phyloP scores from a whole-genome alignment of 163 green algal species.

The Scenedesmus sp. region DNA sequence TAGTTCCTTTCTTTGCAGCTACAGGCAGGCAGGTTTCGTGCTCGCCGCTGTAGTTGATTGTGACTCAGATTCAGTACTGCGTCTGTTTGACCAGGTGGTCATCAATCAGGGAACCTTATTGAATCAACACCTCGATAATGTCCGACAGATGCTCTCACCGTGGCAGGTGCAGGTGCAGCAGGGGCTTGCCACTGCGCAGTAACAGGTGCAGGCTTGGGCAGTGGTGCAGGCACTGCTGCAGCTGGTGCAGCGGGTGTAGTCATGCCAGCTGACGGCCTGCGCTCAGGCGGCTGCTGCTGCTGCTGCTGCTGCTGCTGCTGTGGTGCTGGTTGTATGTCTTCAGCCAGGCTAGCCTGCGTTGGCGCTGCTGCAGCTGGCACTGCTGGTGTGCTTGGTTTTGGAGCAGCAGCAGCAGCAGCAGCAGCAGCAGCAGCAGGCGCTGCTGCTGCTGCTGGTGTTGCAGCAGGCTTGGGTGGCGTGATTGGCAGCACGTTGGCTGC shows the following conservation, averaged over 20 bases:
- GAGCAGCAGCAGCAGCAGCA: not conserved
- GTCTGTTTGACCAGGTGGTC: too few species aligned
- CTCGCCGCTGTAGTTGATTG: too few species aligned
- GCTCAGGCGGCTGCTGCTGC: not conserved
- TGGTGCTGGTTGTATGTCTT: not conserved
- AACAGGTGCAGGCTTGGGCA: not conserved
- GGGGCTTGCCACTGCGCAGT: not conserved
- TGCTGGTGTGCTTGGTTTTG: not conserved
- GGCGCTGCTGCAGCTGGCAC: not conserved
- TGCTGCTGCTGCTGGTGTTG: not conserved
- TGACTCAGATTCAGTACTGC: too few species aligned
- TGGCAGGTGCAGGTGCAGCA: not conserved
- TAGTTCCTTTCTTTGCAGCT: too few species aligned
- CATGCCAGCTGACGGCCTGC: not conserved
- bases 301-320: not conserved
- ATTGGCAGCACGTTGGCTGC: not conserved
- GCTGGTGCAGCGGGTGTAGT: not conserved
- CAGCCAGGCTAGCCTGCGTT: not conserved
- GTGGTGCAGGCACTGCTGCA: too few species aligned
- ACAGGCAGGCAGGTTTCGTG: too few species aligned
- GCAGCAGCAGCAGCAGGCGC: too few species aligned
- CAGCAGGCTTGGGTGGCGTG: not conserved
- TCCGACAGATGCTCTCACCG: not conserved
- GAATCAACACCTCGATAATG: too few species aligned
- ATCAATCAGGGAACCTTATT: too few species aligned